phyloP scores from a whole-genome alignment of 805 yeast species.

The Starmerella cellae region DNA sequence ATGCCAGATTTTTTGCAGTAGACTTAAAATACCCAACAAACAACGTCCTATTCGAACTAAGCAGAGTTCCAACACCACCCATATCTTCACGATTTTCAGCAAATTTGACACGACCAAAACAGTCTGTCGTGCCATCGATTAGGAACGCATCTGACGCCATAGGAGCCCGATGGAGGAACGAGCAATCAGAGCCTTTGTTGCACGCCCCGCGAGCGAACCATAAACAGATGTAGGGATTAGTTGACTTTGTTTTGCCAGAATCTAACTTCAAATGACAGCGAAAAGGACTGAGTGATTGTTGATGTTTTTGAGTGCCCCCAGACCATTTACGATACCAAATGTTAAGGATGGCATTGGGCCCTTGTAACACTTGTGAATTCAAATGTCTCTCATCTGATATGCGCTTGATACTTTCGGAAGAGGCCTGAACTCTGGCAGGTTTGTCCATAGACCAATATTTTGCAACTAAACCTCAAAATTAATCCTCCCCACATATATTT shows the following conservation, averaged over 20 bases:
- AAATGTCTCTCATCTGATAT: neutral
- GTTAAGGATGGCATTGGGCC: constrained; percentile 48
- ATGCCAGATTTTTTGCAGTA: constrained; percentile 31
- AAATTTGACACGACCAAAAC: constrained; percentile 85
- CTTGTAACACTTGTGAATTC: constrained; percentile 24
- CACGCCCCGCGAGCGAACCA: constrained; percentile 87
- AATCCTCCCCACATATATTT: too few species aligned
- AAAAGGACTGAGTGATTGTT: constrained; percentile 37
- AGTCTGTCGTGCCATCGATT: constrained; percentile 55
- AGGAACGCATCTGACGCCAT: constrained; percentile 36
- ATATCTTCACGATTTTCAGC: constrained; percentile 77
- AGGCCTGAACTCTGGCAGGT: constrained; percentile 16
- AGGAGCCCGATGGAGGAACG: constrained; percentile 69
- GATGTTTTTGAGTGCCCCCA: constrained; percentile 42
- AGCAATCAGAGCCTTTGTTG: constrained; percentile 61
- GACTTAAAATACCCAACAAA: constrained; percentile 48
- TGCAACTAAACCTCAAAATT: too few species aligned
- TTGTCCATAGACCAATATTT: constrained; percentile 3
- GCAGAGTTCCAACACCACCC: constrained; percentile 84
- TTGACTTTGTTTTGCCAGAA: constrained; percentile 53
- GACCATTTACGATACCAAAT: constrained; percentile 88
- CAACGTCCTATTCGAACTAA: constrained; percentile 53
- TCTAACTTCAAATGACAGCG: constrained; percentile 50
- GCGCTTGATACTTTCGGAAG: constrained; percentile 6
- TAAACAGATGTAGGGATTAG: constrained; percentile 48